Evolutionary conservation across 176 grass and related monocot species (phyloP).

Genomic region (Avena eriantha): DNA sequence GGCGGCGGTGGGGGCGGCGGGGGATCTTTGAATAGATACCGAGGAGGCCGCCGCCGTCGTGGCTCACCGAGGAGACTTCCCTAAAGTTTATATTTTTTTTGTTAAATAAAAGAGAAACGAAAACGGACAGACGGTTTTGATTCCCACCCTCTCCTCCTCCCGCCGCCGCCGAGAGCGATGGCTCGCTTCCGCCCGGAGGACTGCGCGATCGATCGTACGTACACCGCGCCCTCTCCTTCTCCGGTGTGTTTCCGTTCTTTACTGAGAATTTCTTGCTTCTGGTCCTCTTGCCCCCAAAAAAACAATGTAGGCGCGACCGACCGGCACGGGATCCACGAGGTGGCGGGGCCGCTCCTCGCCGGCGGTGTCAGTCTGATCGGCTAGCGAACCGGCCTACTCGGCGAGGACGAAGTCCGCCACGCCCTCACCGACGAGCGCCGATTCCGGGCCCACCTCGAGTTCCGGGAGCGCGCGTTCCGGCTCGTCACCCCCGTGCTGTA

Average conservation of each 20-base stretch:
- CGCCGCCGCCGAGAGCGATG: not conserved
- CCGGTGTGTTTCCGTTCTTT: not conserved
- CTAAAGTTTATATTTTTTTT: no score
- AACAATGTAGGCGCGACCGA: not conserved
- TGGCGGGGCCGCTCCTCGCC: not conserved
- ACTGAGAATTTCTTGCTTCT: not conserved
- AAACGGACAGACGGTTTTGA: no score
- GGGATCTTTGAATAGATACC: no score
- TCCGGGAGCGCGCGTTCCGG: not conserved
- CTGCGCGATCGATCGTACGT: not conserved
- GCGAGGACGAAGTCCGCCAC: not conserved
- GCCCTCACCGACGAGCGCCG: not conserved
- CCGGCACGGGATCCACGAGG: not conserved
- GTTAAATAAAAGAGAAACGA: no score
- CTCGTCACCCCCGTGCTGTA: not conserved
- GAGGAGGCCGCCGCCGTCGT: no score
- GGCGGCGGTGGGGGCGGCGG: not conserved
- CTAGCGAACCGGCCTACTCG: not conserved
- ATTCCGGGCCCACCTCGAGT: not conserved
- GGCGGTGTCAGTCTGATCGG: not conserved
- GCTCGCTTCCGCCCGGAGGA: not conserved
- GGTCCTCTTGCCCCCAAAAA: no score
- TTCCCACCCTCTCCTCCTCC: no score
- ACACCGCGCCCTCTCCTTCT: not conserved
- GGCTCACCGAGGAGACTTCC: no score